Evolutionary conservation across 352 stramenopile species (phyloP).

Genomic region (Globisporangium nunn): DNA sequence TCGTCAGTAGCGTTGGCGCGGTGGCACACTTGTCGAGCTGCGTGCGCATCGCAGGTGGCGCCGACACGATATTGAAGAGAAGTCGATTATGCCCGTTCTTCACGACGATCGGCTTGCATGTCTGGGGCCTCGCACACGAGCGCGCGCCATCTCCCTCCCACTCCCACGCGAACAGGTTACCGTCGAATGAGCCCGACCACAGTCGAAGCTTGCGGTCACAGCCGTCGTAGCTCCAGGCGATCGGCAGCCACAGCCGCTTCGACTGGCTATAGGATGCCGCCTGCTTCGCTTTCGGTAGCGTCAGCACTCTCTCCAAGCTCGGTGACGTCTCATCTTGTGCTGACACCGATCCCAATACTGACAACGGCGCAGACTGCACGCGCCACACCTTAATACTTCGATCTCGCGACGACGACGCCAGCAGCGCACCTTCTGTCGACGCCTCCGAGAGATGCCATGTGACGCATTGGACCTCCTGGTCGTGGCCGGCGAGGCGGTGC

Average conservation of each 20-base stretch:
- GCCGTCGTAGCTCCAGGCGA: slow-evolving; percentile 39
- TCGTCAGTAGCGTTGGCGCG: slow-evolving; percentile 32
- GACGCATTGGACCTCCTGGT: slow-evolving; percentile 63
- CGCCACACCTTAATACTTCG: slow-evolving; percentile 66
- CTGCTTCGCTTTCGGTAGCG: slow-evolving; percentile 59
- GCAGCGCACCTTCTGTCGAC: slow-evolving; percentile 13
- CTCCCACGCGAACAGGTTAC: slow-evolving; percentile 57
- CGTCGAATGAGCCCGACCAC: slow-evolving; percentile 68
- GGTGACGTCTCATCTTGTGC: slow-evolving; percentile 6
- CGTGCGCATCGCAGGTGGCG: slow-evolving; percentile 1
- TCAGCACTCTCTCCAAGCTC: slow-evolving; percentile 22
- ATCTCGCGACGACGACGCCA: slow-evolving; percentile 64
- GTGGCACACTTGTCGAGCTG: not conserved
- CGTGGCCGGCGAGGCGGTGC: slow-evolving; percentile 49
- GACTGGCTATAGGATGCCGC: slow-evolving; percentile 52
- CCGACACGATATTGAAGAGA: slow-evolving; percentile 55
- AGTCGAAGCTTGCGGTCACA: slow-evolving; percentile 18
- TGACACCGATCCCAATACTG: no score
- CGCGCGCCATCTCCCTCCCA: slow-evolving; percentile 17
- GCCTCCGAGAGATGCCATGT: slow-evolving; percentile 22
- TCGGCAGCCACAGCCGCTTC: slow-evolving; percentile 63
- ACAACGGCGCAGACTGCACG: not conserved
- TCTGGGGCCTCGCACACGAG: not conserved
- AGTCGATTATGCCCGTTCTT: slow-evolving; percentile 61
- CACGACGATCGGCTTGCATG: slow-evolving; percentile 36